Percentiles rank a stretch among this genome's conserved stretches.
phyloP scores from a whole-genome alignment of 2,329 filamentous ascomycete genomes.

The Aspergillus phoenicis region DNA sequence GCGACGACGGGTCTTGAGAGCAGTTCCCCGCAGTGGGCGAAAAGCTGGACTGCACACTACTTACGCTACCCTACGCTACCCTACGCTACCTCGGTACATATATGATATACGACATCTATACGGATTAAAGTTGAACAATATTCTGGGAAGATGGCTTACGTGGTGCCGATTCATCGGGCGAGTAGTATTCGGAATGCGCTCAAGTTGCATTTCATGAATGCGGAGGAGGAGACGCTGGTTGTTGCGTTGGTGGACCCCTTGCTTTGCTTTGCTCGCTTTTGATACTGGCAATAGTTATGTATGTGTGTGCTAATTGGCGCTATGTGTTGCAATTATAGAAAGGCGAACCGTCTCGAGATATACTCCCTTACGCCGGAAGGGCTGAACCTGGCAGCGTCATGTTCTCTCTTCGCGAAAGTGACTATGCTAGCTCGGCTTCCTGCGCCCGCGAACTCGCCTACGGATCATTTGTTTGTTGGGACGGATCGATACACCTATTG shows the following conservation, averaged over 20 bases:
- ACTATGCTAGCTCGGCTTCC: constrained; percentile 68
- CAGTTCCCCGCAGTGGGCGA: constrained; percentile 13
- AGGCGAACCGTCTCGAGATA: constrained; percentile 83
- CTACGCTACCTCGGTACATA: too few species aligned
- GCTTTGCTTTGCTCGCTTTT: not conserved
- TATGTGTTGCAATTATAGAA: constrained; percentile 52
- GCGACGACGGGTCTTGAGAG: too few species aligned
- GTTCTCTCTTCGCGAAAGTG: constrained; percentile 80
- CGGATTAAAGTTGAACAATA: not conserved
- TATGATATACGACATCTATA: not conserved
- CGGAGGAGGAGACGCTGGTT: constrained; percentile 78
- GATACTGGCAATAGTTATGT: not conserved
- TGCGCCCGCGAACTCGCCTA: constrained; percentile 67
- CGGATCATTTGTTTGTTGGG: constrained; percentile 87
- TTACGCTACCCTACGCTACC: too few species aligned
- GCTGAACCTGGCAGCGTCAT: constrained; percentile 67
- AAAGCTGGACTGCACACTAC: not conserved
- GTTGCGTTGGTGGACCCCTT: constrained; percentile 68
- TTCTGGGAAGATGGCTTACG: constrained; percentile 73
- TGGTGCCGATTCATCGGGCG: constrained; percentile 88
- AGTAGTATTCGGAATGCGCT: constrained; percentile 90
- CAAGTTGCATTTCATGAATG: constrained; percentile 72
- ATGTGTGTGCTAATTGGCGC: constrained; percentile 14
- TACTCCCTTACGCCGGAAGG: constrained; percentile 67
- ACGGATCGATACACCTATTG: constrained; percentile 92